Evolutionary conservation across 139 green algal species (phyloP).

Genomic region (Zygnema circumcarinatum): DNA sequence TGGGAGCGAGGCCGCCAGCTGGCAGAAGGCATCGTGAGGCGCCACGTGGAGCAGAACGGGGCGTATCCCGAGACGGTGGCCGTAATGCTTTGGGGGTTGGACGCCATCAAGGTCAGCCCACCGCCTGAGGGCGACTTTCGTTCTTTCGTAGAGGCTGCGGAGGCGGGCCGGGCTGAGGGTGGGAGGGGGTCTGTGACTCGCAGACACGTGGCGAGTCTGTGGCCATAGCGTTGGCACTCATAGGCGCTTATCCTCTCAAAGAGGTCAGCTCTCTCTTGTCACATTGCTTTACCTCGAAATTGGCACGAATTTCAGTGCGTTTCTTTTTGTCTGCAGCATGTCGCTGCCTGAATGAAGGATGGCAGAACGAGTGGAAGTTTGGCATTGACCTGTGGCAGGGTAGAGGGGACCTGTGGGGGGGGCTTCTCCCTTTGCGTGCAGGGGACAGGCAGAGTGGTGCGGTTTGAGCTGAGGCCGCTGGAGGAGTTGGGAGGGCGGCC

Average conservation of each 20-base stretch:
- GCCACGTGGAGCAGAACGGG: constrained; percentile 67
- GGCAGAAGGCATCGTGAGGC: constrained; percentile 71
- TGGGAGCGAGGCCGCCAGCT: constrained; percentile 73
- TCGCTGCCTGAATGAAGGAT: too few relatives aligned
- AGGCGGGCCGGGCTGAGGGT: too few relatives aligned
- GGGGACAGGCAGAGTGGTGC: constrained; percentile 83
- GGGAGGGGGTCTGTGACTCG: too few relatives aligned
- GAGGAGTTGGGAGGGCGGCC: constrained; percentile 80
- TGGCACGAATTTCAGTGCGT: not conserved
- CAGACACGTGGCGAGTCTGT: constrained; percentile 77
- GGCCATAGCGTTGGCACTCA: constrained; percentile 85
- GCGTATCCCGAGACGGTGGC: constrained; percentile 90
- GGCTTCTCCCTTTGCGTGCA: too few relatives aligned
- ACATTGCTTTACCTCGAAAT: not conserved
- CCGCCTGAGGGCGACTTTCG: too few relatives aligned
- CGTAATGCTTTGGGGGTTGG: constrained; percentile 97
- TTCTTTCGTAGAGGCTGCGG: too few relatives aligned
- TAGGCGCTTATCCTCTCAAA: constrained; percentile 82
- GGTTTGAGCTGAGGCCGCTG: constrained; percentile 82
- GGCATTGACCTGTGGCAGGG: too few relatives aligned
- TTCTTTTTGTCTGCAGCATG: too few relatives aligned
- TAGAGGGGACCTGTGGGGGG: not conserved
- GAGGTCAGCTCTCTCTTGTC: constrained; percentile 52
- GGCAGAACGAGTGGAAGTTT: too few relatives aligned
- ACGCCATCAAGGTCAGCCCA: constrained; percentile 87